These are phyloP conservation scores for Cantharellus anzutake DNA, from an alignment of 768 basidiomycete genomes.

Conservation along the genomic window DNA sequence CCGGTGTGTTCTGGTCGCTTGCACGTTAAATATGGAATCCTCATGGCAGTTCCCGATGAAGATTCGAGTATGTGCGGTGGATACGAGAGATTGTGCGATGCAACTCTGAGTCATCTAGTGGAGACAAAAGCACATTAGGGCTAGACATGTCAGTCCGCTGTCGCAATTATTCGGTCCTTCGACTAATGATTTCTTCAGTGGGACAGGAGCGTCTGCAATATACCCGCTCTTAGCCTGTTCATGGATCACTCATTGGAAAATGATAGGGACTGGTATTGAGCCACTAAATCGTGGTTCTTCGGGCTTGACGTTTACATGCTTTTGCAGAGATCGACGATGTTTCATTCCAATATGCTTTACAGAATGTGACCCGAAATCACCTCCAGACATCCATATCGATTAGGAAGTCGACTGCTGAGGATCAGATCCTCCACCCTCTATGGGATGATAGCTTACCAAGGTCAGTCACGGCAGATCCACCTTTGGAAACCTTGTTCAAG, in stretches of 20 bases:
- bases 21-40: no score
- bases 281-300: no score
- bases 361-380: constrained; percentile 39
- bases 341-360: constrained; percentile 36
- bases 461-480: not conserved
- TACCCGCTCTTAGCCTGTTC: constrained; percentile 63
- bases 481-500: not conserved
- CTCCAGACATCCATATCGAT: constrained; percentile 34
- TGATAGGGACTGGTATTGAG: constrained; percentile 47
- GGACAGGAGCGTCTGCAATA: constrained; percentile 80
- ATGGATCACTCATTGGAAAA: constrained; percentile 31
- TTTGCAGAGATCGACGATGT: constrained; percentile 45
- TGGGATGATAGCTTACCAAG: not conserved
- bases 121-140: constrained; percentile 22
- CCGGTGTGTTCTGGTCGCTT: no score
- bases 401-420: constrained; percentile 16
- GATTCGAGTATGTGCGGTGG: constrained; percentile 80
- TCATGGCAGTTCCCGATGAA: constrained; percentile 14
- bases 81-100: constrained; percentile 39
- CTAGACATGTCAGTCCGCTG: constrained; percentile 49
- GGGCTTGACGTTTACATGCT: not conserved
- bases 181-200: constrained; percentile 26
- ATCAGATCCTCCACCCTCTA: constrained; percentile 28
- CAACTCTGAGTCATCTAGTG: constrained; percentile 9
- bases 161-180: not conserved